Conservation (phyloP, 2,329 filamentous ascomycete genomes). For the Cytospora chrysosperma region DNA sequence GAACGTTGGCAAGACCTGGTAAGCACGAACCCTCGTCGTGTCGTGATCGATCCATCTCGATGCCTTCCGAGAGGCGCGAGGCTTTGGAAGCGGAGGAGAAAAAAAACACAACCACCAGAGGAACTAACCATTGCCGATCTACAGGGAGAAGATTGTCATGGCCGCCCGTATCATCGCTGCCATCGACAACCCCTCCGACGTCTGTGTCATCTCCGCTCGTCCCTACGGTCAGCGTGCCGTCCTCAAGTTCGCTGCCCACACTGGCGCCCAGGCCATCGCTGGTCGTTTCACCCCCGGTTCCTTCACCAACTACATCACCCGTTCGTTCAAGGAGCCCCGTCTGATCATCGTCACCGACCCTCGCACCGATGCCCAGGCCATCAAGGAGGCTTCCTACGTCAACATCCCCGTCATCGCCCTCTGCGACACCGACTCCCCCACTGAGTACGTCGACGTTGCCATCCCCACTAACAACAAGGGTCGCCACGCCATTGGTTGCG, state of each 20-base stretch:
- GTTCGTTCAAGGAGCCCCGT: conserved; percentile 99
- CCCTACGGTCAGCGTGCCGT: conserved; percentile 99
- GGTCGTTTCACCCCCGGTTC: conserved; percentile 99
- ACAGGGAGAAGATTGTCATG: conserved; percentile 98
- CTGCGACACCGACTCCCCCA: conserved; percentile 98
- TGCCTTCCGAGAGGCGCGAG: neutral
- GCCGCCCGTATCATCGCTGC: conserved; percentile 98
- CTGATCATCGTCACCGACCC: conserved; percentile 99
- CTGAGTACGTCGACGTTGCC: conserved; percentile 99
- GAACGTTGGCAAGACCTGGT: conserved; percentile 99
- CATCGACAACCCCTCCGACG: conserved; percentile 98
- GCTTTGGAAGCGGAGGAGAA: neutral
- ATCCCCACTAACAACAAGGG: conserved; percentile 99
- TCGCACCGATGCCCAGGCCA: conserved; percentile 98
- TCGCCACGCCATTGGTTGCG: conserved; percentile 94
- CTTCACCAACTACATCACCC: conserved; percentile 99
- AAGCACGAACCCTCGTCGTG: conserved; percentile 39
- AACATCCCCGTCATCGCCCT: conserved; percentile 99
- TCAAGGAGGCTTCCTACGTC: conserved; percentile 99
- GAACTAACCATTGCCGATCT: neutral
- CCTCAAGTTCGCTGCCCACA: conserved; percentile 99
- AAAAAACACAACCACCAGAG: neutral
- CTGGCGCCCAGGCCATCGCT: conserved; percentile 94
- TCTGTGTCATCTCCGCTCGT: conserved; percentile 98
- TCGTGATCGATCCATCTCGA: neutral